A percentile compares a stretch with the other conserved stretches of the same genome.
These are phyloP conservation scores for Halophytophthora batemanensis DNA, from an alignment of 352 stramenopile species.

Conservation along the genomic window DNA sequence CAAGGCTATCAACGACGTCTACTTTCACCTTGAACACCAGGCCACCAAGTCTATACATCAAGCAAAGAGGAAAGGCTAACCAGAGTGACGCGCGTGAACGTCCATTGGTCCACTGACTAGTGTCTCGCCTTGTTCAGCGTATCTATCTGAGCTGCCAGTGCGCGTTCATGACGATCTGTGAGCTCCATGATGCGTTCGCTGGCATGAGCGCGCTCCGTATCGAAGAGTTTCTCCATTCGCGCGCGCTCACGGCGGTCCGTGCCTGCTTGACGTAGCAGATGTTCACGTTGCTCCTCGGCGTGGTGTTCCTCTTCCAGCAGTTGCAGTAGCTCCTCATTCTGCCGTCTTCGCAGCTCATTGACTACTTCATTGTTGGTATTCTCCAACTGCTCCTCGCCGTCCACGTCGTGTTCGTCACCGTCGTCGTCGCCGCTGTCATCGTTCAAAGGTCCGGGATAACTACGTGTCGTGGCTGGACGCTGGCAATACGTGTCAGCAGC, in stretches of 20 bases:
- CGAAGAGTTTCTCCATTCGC: slow-evolving; percentile 70
- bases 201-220: slow-evolving; percentile 57
- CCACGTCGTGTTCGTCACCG: slow-evolving; percentile 11
- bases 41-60: too few relatives aligned
- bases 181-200: slow-evolving; percentile 84
- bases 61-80: too few relatives aligned
- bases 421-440: slow-evolving; percentile 11
- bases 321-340: slow-evolving; percentile 71
- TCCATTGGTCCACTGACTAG: neutral
- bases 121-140: neutral
- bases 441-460: slow-evolving; percentile 5
- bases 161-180: slow-evolving; percentile 65
- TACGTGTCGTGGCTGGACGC: slow-evolving; percentile 16
- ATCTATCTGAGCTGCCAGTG: slow-evolving; percentile 37
- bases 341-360: slow-evolving; percentile 48
- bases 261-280: slow-evolving; percentile 44
- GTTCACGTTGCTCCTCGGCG: slow-evolving; percentile 75
- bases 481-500: slow-evolving; percentile 4
- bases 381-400: slow-evolving; percentile 15
- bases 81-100: too few relatives aligned
- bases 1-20: too few relatives aligned
- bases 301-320: slow-evolving; percentile 80
- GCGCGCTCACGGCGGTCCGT: slow-evolving; percentile 31
- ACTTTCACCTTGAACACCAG: too few relatives aligned
- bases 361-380: slow-evolving; percentile 30